These are phyloP conservation scores for Sporobolomyces pararoseus DNA, from an alignment of 768 basidiomycete species.

Conservation along the genomic window DNA sequence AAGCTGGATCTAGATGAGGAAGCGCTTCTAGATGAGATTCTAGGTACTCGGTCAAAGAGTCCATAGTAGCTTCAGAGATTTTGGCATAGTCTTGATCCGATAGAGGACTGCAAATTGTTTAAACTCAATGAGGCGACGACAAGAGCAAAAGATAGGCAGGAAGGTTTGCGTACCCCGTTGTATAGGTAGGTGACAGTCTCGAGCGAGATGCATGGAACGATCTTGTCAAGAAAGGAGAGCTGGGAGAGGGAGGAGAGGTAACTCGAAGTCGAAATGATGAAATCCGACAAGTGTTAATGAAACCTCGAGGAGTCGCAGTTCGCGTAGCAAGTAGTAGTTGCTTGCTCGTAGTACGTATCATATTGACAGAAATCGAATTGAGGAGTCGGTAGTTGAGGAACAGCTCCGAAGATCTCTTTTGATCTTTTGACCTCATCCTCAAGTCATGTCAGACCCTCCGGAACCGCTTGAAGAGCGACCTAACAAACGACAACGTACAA, in stretches of 20 bases:
- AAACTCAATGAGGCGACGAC: no score
- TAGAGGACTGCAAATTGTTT: slow-evolving; percentile 54
- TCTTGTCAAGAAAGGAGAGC: background rate
- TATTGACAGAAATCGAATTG: no score
- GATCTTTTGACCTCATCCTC: background rate
- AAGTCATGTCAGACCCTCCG: no score
- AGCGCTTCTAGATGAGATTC: slow-evolving; percentile 59
- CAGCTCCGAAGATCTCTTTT: no score
- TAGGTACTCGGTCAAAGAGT: slow-evolving; percentile 65
- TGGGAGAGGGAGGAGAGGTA: background rate
- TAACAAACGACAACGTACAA: background rate
- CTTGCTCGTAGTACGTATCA: no score
- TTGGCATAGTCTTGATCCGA: slow-evolving; percentile 64
- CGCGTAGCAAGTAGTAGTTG: no score
- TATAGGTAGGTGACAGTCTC: no score
- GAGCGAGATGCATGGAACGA: no score
- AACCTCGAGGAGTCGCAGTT: no score
- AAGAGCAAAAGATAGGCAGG: background rate
- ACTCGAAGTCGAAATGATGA: background rate
- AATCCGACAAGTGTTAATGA: background rate
- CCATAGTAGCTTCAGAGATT: slow-evolving; percentile 74
- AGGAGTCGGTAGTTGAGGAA: no score
- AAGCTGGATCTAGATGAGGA: slow-evolving; percentile 57
- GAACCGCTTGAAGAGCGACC: background rate
- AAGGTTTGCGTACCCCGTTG: background rate